phyloP scores from a whole-genome alignment of 805 yeast species.

The Diddensiella santjacobensis region DNA sequence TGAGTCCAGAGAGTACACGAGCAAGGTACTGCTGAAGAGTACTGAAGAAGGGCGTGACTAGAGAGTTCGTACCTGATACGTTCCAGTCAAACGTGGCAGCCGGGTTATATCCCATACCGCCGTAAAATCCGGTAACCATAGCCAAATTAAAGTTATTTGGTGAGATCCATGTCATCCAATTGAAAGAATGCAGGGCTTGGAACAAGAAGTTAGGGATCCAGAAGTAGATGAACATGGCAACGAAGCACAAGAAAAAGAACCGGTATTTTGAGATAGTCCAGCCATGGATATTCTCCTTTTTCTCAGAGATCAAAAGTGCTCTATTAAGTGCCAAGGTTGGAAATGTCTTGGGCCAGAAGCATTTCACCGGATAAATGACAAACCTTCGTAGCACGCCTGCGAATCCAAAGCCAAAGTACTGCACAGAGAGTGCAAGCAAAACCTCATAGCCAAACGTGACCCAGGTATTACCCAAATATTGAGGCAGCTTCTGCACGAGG shows the following conservation, averaged over 20 bases:
- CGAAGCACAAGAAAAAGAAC: conserved; percentile 40
- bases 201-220: conserved; percentile 60
- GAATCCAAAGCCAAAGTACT: conserved; percentile 50
- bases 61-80: conserved; percentile 21
- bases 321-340: conserved; percentile 53
- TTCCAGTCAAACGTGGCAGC: conserved; percentile 45
- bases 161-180: conserved; percentile 59
- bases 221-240: conserved; percentile 44
- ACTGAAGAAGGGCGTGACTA: conserved; percentile 43
- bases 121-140: conserved; percentile 47
- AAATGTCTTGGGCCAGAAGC: conserved; percentile 50
- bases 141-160: conserved; percentile 51
- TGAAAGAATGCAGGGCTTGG: conserved; percentile 52
- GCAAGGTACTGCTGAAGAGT: conserved; percentile 28
- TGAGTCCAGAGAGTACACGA: conserved; percentile 7
- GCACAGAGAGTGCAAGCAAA: conserved; percentile 44
- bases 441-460: conserved; percentile 43
- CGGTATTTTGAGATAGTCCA: conserved; percentile 53
- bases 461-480: conserved; percentile 25
- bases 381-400: conserved; percentile 53
- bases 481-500: conserved; percentile 16
- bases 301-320: conserved; percentile 36
- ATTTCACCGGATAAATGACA: conserved; percentile 43
- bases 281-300: conserved; percentile 34
- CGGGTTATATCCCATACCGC: conserved; percentile 43